phyloP scores from a whole-genome alignment of 768 basidiomycete species.

The Tulasnella sp. region DNA sequence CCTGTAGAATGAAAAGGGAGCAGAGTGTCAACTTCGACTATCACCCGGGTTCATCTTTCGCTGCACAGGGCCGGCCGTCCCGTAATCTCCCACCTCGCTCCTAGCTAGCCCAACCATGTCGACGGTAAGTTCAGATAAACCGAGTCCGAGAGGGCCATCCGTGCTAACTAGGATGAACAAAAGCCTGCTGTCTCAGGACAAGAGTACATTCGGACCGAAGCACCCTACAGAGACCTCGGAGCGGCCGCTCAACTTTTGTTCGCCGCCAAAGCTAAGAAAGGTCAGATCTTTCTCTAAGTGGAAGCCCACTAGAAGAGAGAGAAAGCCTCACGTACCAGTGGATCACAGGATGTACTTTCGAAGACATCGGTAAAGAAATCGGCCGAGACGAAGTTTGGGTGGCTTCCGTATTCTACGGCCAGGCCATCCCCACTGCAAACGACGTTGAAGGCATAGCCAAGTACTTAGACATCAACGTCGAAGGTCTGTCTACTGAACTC shows the following conservation, averaged over 20 bases:
- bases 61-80: neutral
- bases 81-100: neutral
- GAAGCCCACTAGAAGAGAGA: neutral
- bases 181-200: neutral
- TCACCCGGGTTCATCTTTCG: neutral
- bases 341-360: conserved; percentile 21
- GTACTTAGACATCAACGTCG: neutral
- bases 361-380: conserved; percentile 22
- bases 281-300: neutral
- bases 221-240: conserved; percentile 4
- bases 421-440: conserved; percentile 11
- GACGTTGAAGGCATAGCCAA: conserved; percentile 9
- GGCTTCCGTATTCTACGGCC: conserved; percentile 26
- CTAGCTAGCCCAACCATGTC: conserved; percentile 1
- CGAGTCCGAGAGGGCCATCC: neutral
- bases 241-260: neutral
- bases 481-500: neutral
- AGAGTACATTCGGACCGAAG: conserved; percentile 4
- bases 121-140: neutral
- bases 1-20: neutral
- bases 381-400: conserved; percentile 26
- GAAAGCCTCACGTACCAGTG: neutral
- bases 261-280: neutral
- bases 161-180: neutral
- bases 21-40: neutral